Conservation (phyloP, 73 alveolate species). For the Tetrahymena borealis region DNA sequence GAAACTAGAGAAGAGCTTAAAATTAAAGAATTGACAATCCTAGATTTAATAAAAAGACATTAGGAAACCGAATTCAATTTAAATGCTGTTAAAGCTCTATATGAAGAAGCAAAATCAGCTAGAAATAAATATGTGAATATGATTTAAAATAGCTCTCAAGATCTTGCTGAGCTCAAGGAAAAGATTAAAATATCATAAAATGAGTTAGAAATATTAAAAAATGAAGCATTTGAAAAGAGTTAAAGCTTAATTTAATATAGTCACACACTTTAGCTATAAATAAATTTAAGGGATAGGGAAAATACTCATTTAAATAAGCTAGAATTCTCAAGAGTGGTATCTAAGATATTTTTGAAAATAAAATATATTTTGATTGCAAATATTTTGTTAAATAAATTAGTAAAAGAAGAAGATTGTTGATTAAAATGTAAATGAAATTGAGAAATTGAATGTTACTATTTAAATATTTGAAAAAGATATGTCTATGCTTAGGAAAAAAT, state of each 20-base stretch:
- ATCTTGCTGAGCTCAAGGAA: constrained; percentile 95
- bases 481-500: constrained; percentile 82
- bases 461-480: constrained; percentile 87
- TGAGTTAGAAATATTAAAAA: constrained; percentile 91
- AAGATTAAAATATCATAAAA: constrained; percentile 83
- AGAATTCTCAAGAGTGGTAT: constrained; percentile 67
- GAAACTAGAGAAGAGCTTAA: constrained; percentile 94
- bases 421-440: constrained; percentile 90
- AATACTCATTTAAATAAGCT: constrained; percentile 86
- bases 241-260: constrained; percentile 80
- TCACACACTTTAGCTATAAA: constrained; percentile 70
- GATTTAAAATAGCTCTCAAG: constrained; percentile 88
- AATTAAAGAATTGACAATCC: constrained; percentile 82
- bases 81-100: constrained; percentile 81
- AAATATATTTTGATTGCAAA: not conserved
- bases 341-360: not conserved
- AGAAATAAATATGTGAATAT: constrained; percentile 91
- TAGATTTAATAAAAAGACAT: constrained; percentile 83
- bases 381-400: not conserved
- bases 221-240: constrained; percentile 88
- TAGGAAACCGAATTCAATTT: constrained; percentile 88
- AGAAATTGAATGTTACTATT: constrained; percentile 86
- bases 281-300: constrained; percentile 78
- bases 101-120: constrained; percentile 92
- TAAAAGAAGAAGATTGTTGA: constrained; percentile 78